These are phyloP conservation scores for Colletotrichum cuscutae DNA, from an alignment of 2,329 filamentous ascomycete genomes.

Conservation along the genomic window DNA sequence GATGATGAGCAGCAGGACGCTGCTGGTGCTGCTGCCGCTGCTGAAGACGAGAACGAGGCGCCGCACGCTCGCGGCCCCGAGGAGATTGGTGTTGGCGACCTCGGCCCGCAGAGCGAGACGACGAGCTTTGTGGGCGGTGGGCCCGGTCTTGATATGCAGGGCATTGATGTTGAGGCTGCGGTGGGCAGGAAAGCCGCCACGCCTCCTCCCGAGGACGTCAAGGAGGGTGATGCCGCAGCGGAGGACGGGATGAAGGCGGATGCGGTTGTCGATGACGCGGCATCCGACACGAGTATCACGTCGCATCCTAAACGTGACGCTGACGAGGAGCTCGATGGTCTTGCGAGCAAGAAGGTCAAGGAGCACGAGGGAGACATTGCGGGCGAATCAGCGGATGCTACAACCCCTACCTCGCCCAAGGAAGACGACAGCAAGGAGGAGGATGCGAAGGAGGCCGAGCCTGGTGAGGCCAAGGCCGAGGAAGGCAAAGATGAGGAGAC, in stretches of 20 bases:
- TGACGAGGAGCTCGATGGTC: conserved; percentile 54
- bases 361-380: conserved; percentile 46
- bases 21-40: conserved; percentile 44
- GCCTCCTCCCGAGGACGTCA: conserved; percentile 40
- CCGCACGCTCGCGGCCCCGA: conserved; percentile 88
- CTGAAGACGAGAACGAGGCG: conserved; percentile 68
- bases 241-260: conserved; percentile 23
- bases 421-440: conserved; percentile 15
- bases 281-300: conserved; percentile 45
- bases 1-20: conserved; percentile 23
- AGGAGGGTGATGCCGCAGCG: conserved; percentile 35
- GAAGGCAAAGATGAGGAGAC: conserved; percentile 4
- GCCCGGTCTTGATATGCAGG: conserved; percentile 58
- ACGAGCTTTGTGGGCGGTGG: conserved; percentile 50
- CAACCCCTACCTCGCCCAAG: neutral
- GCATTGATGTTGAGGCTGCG: conserved; percentile 70
- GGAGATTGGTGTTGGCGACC: conserved; percentile 86
- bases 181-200: conserved; percentile 61
- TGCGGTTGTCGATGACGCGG: conserved; percentile 38
- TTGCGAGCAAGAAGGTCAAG: conserved; percentile 60
- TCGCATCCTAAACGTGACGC: conserved; percentile 66
- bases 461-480: conserved; percentile 7
- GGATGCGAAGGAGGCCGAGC: neutral
- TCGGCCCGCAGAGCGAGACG: conserved; percentile 74
- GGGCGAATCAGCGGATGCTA: conserved; percentile 22